Base-by-base conservation (phyloP, 129 eudicot genomes). In the Scalesia atractyloides region DNA sequence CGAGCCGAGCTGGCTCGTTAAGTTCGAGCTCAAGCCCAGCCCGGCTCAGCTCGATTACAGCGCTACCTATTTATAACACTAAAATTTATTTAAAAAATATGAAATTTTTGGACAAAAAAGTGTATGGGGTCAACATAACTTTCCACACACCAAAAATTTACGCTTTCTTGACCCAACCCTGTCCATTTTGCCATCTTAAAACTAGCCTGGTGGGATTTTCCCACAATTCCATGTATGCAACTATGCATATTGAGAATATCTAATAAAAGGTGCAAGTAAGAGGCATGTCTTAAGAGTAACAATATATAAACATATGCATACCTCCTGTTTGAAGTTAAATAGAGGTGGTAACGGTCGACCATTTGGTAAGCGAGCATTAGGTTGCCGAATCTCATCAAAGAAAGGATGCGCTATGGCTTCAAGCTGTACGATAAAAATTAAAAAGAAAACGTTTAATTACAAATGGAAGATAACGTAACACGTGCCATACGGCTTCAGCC, bases 341-440 rank as follows among this genome's bases (percentile, higher is more conserved):
- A 92, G 87, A 51, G 96, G 92, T 18, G 98, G 96, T 51, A 92
- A 82, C 34, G 84, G 90, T 54, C 90, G 88, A 49, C 96, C 96
- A 30, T 89, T 87, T 34, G 98, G 95, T 66, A 92, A 69, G 41
- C 92, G 89, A 13, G 87, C 88, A 87, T 85, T 87, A 63, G 95
- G 95, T 56, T 92, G 95, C 5, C 98, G 95, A 61, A 92, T 88
- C 78, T 89, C 98, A 67, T 92, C 96, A 85, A 92, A 89, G 88
- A 92, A 92, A 74, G 96, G 95, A 79, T 92, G 98, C 9, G 92
- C 89, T 70, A 86, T 83, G 44, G 98, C 98, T 87, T 92, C 98
- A 54, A 92, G 83, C 96, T 89, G 90, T 76, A 84, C 43, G 8
- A 22, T 53, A 69, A 73, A 41, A 75, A 30, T 30, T 30, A 30